A percentile compares a stretch with the other conserved stretches of the same genome.
Conservation (phyloP, 129 eudicot genomes). For the Chrysanthemum makinoi region DNA sequence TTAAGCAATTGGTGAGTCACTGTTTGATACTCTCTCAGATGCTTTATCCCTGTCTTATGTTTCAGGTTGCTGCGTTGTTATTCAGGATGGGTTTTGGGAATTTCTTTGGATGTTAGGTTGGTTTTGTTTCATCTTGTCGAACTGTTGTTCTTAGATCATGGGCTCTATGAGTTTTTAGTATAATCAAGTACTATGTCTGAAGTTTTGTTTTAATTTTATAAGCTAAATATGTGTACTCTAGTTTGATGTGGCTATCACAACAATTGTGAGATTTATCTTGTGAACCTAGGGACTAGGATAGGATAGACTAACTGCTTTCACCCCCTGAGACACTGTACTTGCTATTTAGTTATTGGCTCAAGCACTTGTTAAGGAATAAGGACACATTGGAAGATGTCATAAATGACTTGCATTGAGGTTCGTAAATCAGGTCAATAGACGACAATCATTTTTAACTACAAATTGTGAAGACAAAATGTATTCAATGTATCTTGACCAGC, state of each 20-base stretch:
- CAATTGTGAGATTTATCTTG: background rate
- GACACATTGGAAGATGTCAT: background rate
- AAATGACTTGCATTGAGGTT: background rate
- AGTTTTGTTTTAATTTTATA: constrained; percentile 17
- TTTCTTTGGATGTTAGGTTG: constrained; percentile 56
- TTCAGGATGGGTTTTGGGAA: constrained; percentile 47
- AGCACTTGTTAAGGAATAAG: background rate
- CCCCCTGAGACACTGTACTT: too few species aligned
- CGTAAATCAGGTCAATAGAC: background rate
- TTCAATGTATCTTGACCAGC: background rate
- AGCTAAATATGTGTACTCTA: background rate
- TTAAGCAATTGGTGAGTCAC: constrained; percentile 30
- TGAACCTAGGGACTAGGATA: background rate
- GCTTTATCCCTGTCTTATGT: constrained; percentile 52
- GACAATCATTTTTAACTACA: background rate
- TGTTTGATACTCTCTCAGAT: constrained; percentile 36
- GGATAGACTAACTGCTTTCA: background rate
- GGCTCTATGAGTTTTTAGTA: constrained; percentile 20
- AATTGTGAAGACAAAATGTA: background rate
- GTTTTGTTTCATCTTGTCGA: constrained; percentile 29
- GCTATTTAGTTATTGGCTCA: background rate
- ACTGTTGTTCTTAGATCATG: constrained; percentile 21
- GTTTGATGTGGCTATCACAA: constrained; percentile 15
- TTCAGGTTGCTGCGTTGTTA: constrained; percentile 74
- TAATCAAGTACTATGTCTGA: constrained; percentile 27